Evolutionary conservation across 2,329 filamentous ascomycete genomes (phyloP).

Genomic region (Trichoderma sp.): DNA sequence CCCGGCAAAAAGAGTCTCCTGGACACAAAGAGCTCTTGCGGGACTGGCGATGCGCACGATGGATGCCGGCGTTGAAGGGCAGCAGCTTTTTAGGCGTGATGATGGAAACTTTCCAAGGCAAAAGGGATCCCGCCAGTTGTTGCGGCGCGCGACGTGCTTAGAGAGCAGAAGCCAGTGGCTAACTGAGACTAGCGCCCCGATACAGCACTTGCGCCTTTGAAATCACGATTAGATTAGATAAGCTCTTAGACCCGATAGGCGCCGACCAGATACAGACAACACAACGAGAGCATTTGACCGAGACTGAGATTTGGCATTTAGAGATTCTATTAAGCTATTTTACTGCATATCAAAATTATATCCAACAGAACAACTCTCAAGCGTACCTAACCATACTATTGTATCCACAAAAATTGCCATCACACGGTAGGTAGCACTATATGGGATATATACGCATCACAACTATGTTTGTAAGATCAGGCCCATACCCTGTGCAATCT

Average conservation of each 20-base stretch:
- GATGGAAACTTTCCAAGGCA: slow-evolving; percentile 15
- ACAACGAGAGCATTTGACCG: background rate
- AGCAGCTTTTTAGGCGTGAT: slow-evolving; percentile 29
- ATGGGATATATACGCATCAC: background rate
- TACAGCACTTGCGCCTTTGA: slow-evolving; percentile 5
- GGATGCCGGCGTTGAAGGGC: slow-evolving; percentile 31
- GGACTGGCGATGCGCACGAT: slow-evolving; percentile 29
- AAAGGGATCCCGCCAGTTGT: slow-evolving; percentile 20
- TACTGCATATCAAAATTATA: background rate
- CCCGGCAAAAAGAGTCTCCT: slow-evolving; percentile 30
- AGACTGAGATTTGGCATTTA: background rate
- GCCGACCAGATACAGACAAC: background rate
- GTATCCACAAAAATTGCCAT: background rate
- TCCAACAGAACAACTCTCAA: background rate
- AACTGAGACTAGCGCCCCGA: slow-evolving; percentile 18
- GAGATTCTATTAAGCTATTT: background rate
- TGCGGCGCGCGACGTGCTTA: slow-evolving; percentile 23
- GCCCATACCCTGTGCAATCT: slow-evolving; percentile 77
- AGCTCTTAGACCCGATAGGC: too few relatives aligned
- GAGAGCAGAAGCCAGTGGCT: background rate
- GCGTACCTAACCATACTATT: background rate
- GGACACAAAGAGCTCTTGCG: slow-evolving; percentile 27
- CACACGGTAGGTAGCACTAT: background rate
- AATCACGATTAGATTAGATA: background rate
- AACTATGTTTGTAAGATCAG: slow-evolving; percentile 41